Percentiles rank a stretch among this genome's conserved stretches.
These are phyloP conservation scores for Pseudogymnoascus sp. DNA, from an alignment of 2,329 filamentous ascomycete genomes.

Conservation along the genomic window DNA sequence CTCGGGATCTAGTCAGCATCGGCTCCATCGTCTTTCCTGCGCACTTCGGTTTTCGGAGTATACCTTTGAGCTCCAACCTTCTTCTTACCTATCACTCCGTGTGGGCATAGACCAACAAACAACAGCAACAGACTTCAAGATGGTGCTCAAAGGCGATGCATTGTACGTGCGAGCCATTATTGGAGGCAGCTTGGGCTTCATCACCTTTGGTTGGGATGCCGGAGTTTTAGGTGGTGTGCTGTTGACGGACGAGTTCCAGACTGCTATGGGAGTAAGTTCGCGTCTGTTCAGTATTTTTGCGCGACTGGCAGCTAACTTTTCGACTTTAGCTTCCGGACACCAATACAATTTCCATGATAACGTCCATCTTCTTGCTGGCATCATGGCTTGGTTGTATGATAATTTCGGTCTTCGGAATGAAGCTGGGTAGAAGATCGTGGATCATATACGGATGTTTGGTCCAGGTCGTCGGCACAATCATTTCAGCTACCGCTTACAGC, in stretches of 20 bases:
- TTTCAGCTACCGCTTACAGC: constrained; percentile 24
- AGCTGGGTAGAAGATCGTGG: neutral
- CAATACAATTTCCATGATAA: constrained; percentile 26
- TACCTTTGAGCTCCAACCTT: neutral
- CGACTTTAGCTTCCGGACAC: constrained; percentile 21
- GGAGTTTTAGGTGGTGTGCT: constrained; percentile 31
- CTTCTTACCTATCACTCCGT: neutral
- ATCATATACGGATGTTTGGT: constrained; percentile 17
- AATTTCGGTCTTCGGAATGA: constrained; percentile 4
- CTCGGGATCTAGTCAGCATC: neutral
- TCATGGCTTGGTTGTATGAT: constrained; percentile 23
- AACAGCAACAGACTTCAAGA: neutral
- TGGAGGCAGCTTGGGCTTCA: constrained; percentile 24
- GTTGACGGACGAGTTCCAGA: constrained; percentile 26
- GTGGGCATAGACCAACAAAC: neutral
- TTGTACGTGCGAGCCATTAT: neutral
- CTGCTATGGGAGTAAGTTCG: constrained; percentile 26
- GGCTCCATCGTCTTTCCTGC: neutral
- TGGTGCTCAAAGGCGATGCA: constrained; percentile 5
- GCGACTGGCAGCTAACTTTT: neutral
- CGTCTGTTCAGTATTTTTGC: neutral
- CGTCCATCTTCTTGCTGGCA: constrained; percentile 27
- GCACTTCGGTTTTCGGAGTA: neutral
- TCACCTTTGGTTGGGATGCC: constrained; percentile 32
- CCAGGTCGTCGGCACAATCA: constrained; percentile 28